phyloP scores from a whole-genome alignment of 192 early-diverging fungal genomes.

The Coemansia sp. region DNA sequence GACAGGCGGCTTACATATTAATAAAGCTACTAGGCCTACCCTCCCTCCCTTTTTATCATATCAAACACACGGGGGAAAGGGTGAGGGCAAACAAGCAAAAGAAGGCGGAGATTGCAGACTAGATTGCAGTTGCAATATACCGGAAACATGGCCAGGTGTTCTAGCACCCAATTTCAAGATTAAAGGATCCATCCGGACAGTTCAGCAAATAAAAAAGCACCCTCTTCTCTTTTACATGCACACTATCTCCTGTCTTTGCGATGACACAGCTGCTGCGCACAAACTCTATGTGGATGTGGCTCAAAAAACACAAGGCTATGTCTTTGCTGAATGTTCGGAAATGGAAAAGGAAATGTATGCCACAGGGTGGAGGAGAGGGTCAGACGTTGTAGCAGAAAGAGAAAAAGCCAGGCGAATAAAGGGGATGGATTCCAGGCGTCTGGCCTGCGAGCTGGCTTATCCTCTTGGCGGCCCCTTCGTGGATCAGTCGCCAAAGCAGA shows the following conservation, averaged over 20 bases:
- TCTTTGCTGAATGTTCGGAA: no score
- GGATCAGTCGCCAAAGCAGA: not conserved
- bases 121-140: slow-evolving; percentile 3
- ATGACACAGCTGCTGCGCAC: not conserved
- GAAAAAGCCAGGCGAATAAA: no score
- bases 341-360: no score
- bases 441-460: no score
- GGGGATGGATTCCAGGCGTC: no score
- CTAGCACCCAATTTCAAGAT: slow-evolving; percentile 1
- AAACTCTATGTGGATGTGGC: not conserved
- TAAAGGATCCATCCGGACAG: not conserved
- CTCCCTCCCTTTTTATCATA: not conserved
- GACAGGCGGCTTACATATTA: not conserved
- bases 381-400: no score
- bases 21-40: not conserved
- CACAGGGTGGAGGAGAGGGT: no score
- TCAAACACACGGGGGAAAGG: not conserved
- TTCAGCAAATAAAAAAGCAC: not conserved
- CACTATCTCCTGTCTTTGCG: not conserved
- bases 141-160: not conserved
- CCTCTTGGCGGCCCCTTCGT: no score
- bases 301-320: not conserved
- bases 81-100: not conserved
- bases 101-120: not conserved
- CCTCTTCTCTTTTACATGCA: no score